These are phyloP conservation scores for Globisporangium perplexum DNA, from an alignment of 352 stramenopile genomes.

Conservation along the genomic window DNA sequence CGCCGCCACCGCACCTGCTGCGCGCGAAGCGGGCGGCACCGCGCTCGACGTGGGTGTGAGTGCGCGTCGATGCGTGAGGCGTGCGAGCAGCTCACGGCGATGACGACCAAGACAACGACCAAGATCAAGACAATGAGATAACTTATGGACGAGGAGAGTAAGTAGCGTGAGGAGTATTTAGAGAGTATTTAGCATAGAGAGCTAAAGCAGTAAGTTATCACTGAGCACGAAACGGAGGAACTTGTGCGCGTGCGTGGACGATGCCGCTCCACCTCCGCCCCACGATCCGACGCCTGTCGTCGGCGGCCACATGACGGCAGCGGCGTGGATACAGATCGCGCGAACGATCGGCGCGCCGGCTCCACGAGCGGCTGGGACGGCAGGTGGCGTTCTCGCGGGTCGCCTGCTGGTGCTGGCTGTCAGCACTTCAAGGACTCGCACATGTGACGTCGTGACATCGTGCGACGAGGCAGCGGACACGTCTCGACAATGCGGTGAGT, in stretches of 20 bases:
- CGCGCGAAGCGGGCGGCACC: conserved; percentile 7
- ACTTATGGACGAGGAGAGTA: background rate
- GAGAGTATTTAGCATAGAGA: conserved; percentile 15
- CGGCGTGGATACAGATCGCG: background rate
- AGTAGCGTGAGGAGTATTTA: conserved; percentile 15
- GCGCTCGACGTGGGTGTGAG: conserved; percentile 10
- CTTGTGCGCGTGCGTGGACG: background rate
- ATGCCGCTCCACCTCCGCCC: background rate
- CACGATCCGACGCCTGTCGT: no score
- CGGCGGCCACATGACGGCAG: background rate
- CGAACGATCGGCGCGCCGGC: background rate
- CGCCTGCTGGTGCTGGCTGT: background rate
- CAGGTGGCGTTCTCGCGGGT: background rate
- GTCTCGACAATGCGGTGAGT: background rate
- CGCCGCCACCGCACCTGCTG: conserved; percentile 3
- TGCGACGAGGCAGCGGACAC: background rate
- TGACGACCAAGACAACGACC: background rate
- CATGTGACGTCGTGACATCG: background rate
- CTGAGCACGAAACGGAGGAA: background rate
- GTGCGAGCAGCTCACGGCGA: background rate
- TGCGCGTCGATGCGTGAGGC: background rate
- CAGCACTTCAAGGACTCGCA: background rate
- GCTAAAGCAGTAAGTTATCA: conserved; percentile 13
- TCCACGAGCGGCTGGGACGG: background rate
- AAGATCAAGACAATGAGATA: conserved; percentile 5